Percentiles rank a stretch among this genome's conserved stretches.
phyloP scores from a whole-genome alignment of 2,329 filamentous ascomycete genomes.

The Westerdykella ornata region DNA sequence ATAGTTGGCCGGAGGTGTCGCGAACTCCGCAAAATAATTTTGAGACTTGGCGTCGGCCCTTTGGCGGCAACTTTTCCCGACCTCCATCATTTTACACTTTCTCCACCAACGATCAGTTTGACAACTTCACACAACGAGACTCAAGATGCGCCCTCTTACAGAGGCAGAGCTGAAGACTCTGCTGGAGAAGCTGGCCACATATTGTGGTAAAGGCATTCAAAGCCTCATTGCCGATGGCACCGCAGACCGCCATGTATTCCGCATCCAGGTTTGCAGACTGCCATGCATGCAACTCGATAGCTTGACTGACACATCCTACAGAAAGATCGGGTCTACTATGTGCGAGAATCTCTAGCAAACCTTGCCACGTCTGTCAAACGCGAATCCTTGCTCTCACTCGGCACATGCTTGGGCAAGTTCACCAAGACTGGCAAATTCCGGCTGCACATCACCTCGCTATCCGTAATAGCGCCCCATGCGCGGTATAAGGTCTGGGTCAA shows the following conservation, averaged over 20 bases:
- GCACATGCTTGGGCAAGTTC: slow-evolving; percentile 88
- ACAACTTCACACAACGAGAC: slow-evolving; percentile 1
- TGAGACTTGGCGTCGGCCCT: slow-evolving; percentile 17
- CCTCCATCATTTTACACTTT: slow-evolving; percentile 17
- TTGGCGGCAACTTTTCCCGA: slow-evolving; percentile 14
- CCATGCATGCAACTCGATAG: slow-evolving; percentile 51
- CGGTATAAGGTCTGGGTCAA: slow-evolving; percentile 98
- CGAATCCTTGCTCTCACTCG: slow-evolving; percentile 76
- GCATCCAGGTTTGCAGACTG: slow-evolving; percentile 45
- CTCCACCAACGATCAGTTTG: slow-evolving; percentile 6
- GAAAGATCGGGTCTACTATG: slow-evolving; percentile 82
- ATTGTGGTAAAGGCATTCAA: slow-evolving; percentile 80
- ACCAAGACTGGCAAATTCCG: slow-evolving; percentile 96
- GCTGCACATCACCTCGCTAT: slow-evolving; percentile 85
- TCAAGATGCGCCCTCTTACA: slow-evolving; percentile 71
- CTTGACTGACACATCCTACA: slow-evolving; percentile 46
- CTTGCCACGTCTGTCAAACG: slow-evolving; percentile 79
- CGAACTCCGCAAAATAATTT: slow-evolving; percentile 17
- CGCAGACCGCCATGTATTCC: slow-evolving; percentile 41
- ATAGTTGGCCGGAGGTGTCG: slow-evolving; percentile 4
- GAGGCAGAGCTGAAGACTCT: slow-evolving; percentile 72
- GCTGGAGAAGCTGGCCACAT: slow-evolving; percentile 89
- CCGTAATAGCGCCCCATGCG: slow-evolving; percentile 82
- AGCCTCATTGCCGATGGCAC: slow-evolving; percentile 51
- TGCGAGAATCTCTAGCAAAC: slow-evolving; percentile 82